These are phyloP conservation scores for Saccharum officinarum DNA, from an alignment of 176 grass and related monocot genomes.

Conservation along the genomic window DNA sequence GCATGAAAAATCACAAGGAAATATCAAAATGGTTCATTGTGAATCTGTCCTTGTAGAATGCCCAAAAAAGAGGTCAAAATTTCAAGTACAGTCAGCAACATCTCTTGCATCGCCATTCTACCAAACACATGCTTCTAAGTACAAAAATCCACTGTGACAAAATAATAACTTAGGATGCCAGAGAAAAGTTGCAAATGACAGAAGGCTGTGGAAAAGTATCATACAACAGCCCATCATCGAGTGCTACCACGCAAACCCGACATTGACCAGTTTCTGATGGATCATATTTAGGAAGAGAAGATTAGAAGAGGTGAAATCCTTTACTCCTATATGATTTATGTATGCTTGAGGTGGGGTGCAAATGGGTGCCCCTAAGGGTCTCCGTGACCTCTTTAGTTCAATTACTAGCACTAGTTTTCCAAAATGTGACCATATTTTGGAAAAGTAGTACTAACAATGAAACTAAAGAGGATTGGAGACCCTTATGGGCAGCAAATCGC, in stretches of 20 bases:
- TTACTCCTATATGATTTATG: neutral
- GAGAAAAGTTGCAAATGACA: slow-evolving; percentile 29
- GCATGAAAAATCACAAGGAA: slow-evolving; percentile 29
- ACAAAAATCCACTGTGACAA: neutral
- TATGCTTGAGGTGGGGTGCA: neutral
- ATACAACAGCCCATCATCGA: neutral
- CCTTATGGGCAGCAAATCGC: neutral
- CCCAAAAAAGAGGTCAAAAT: neutral
- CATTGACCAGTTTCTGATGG: slow-evolving; percentile 1
- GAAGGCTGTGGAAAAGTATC: neutral
- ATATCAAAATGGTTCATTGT: slow-evolving; percentile 21
- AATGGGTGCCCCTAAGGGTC: neutral
- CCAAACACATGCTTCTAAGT: neutral
- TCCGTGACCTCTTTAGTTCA: neutral
- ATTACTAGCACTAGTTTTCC: neutral
- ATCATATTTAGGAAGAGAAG: slow-evolving; percentile 16
- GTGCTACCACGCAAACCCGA: slow-evolving; percentile 6
- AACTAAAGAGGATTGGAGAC: neutral
- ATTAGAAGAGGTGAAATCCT: slow-evolving; percentile 11
- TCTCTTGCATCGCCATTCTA: neutral
- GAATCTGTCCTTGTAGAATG: slow-evolving; percentile 7
- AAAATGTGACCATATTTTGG: neutral
- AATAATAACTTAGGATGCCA: slow-evolving; percentile 17
- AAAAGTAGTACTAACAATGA: neutral
- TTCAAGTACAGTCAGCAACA: neutral